phyloP scores from a whole-genome alignment of 306 rosid species.

The Pterocarpus santalinus region DNA sequence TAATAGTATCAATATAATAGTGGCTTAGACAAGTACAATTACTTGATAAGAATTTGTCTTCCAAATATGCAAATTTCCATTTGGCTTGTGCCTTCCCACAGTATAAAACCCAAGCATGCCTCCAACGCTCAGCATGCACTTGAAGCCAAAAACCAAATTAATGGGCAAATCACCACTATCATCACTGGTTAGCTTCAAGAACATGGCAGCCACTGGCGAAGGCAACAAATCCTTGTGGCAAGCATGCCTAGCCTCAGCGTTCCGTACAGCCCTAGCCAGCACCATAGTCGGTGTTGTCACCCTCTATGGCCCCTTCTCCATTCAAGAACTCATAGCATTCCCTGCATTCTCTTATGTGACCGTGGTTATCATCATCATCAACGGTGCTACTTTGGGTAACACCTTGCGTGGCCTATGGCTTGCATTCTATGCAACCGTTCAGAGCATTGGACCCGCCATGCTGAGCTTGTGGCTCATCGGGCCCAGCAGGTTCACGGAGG shows the following conservation, averaged over 20 bases:
- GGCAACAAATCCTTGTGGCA: conserved; percentile 55
- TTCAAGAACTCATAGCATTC: conserved; percentile 54
- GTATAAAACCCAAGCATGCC: conserved; percentile 9
- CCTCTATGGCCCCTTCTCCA: conserved; percentile 59
- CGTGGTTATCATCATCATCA: conserved; percentile 54
- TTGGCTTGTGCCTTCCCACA: background rate
- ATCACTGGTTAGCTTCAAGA: background rate
- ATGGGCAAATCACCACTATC: background rate
- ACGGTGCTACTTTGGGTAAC: conserved; percentile 67
- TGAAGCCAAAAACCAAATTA: background rate
- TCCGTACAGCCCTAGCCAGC: conserved; percentile 60
- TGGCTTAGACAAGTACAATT: no score
- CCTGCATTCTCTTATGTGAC: conserved; percentile 79
- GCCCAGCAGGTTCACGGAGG: conserved; percentile 48
- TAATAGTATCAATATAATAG: no score
- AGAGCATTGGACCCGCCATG: conserved; percentile 60
- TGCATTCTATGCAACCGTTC: conserved; percentile 58
- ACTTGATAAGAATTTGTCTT: no score
- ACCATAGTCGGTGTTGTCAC: conserved; percentile 60
- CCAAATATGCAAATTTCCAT: no score
- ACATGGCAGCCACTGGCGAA: conserved; percentile 36
- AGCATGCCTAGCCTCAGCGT: conserved; percentile 61
- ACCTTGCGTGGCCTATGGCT: conserved; percentile 59
- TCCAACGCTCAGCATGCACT: background rate
- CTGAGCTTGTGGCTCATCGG: conserved; percentile 64